A percentile compares a stretch with the other conserved stretches of the same genome.
Evolutionary conservation across 345 rosid genomes (phyloP).

Genomic region (Arabidopsis arenosa): DNA sequence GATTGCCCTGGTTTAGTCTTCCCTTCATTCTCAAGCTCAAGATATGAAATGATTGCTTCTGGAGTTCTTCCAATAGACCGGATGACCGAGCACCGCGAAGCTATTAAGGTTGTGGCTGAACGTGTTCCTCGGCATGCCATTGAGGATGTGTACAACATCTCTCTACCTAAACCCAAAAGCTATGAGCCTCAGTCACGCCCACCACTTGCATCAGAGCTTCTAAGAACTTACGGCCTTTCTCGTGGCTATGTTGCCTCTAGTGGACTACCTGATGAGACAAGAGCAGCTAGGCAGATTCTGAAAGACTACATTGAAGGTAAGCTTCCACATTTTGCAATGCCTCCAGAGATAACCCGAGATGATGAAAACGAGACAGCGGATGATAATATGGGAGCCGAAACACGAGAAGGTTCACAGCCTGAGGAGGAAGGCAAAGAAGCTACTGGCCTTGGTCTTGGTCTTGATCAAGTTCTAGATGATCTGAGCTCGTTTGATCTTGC

Average conservation of each 20-base stretch:
- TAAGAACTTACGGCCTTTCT: conserved; percentile 79
- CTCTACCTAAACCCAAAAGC: conserved; percentile 80
- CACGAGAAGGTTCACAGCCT: conserved; percentile 47
- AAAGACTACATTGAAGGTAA: conserved; percentile 88
- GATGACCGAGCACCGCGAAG: conserved; percentile 91
- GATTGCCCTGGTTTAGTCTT: conserved; percentile 95
- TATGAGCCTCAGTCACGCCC: conserved; percentile 79
- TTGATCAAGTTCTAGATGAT: conserved; percentile 70
- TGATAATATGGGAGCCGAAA: conserved; percentile 32
- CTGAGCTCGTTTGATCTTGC: conserved; percentile 74
- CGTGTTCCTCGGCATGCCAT: conserved; percentile 68
- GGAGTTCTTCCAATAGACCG: conserved; percentile 93
- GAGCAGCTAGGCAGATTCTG: conserved; percentile 82
- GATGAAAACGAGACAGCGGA: conserved; percentile 44
- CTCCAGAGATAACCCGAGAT: conserved; percentile 55
- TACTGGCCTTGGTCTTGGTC: conserved; percentile 40
- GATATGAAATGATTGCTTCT: conserved; percentile 89
- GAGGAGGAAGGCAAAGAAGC: conserved; percentile 45
- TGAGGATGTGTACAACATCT: conserved; percentile 76
- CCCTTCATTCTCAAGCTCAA: conserved; percentile 91
- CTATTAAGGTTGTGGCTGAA: conserved; percentile 86
- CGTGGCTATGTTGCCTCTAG: conserved; percentile 88
- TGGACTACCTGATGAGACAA: conserved; percentile 94
- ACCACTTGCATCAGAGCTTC: conserved; percentile 76
- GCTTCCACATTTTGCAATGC: conserved; percentile 76